These are phyloP conservation scores for Gaeumannomyces sp. DNA, from an alignment of 2,329 filamentous ascomycete genomes.

Conservation along the genomic window DNA sequence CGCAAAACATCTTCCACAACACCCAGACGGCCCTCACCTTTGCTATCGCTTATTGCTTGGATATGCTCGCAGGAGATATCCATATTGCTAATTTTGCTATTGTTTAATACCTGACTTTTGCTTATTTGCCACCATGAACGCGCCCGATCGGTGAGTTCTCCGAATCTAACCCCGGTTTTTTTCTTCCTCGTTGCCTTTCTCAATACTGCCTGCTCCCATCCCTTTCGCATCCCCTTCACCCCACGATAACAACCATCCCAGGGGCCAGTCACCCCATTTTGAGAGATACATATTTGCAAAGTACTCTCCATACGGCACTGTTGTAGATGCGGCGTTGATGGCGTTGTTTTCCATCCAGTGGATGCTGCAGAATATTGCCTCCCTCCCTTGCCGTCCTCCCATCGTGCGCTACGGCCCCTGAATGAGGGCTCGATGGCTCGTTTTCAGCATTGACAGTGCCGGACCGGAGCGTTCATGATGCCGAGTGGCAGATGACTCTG, in stretches of 20 bases:
- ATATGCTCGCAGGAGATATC: background rate
- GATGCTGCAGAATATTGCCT: background rate
- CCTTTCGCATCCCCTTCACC: background rate
- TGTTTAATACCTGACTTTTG: background rate
- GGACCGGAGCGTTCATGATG: background rate
- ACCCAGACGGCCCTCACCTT: background rate
- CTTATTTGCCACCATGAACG: conserved; percentile 40
- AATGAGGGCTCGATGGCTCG: background rate
- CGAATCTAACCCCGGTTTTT: conserved; percentile 9
- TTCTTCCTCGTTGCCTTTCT: background rate
- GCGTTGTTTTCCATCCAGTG: background rate
- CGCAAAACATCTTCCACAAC: background rate
- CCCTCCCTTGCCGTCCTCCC: background rate
- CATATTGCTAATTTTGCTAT: background rate
- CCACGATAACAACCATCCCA: background rate
- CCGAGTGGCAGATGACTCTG: too few species aligned
- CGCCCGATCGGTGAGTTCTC: conserved; percentile 45
- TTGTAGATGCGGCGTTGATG: background rate
- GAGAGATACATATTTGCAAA: background rate
- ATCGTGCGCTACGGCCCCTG: background rate
- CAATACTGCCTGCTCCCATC: background rate
- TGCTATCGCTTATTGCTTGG: background rate
- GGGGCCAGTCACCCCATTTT: background rate
- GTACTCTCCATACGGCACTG: background rate
- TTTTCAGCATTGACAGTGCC: background rate